phyloP scores from a whole-genome alignment of 176 grass and related monocot genomes.

The Oryza nivara region DNA sequence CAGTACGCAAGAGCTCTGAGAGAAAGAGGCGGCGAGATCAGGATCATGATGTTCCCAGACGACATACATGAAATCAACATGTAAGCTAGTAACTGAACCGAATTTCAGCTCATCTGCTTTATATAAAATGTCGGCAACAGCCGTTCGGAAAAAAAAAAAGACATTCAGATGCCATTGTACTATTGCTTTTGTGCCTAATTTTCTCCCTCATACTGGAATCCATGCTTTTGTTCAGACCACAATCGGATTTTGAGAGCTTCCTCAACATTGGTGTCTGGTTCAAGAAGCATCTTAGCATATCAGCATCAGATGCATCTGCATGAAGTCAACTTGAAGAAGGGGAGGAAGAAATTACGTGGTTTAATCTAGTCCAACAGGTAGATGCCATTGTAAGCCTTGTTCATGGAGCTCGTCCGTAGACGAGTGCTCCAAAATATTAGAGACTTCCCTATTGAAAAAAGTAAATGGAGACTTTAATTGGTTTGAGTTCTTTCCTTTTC shows the following conservation, averaged over 20 bases:
- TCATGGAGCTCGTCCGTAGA: too few species aligned
- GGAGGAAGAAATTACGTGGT: neutral
- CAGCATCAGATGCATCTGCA: neutral
- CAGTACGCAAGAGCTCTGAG: conserved; percentile 58
- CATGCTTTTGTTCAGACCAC: conserved; percentile 51
- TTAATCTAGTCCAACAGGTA: too few species aligned
- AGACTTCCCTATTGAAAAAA: too few species aligned
- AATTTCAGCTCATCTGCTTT: neutral
- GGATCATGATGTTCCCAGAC: conserved; percentile 61
- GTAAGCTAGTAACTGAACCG: conserved; percentile 21
- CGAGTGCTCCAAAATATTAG: too few species aligned
- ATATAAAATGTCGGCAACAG: too few species aligned
- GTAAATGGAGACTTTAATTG: too few species aligned
- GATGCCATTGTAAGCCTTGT: too few species aligned
- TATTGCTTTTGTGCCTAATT: neutral
- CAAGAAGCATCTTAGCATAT: conserved; percentile 59
- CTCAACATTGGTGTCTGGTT: conserved; percentile 96
- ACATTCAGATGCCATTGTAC: neutral
- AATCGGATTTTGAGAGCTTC: conserved; percentile 77
- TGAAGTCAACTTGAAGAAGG: neutral
- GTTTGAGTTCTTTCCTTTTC: too few species aligned
- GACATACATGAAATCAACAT: conserved; percentile 62
- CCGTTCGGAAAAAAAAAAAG: too few species aligned
- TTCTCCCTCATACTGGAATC: neutral
- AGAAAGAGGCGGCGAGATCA: conserved; percentile 47